Evolutionary conservation across 116 monocot species (phyloP), one percentile per base, ranked within the genome.

Genomic region (Posidonia oceanica): DNA sequence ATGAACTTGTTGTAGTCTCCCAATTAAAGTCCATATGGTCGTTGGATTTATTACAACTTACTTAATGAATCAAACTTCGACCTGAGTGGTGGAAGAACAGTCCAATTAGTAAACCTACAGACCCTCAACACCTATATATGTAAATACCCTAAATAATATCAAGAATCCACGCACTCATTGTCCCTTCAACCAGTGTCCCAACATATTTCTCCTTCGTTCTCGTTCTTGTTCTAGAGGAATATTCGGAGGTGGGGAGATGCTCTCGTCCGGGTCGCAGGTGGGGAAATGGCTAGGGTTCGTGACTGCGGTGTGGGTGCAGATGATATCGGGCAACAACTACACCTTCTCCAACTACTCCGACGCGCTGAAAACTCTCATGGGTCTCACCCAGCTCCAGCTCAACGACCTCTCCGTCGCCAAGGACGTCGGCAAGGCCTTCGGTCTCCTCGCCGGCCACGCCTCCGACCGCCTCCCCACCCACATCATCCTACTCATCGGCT

Each of bases 301-400:
- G 65, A 87, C 91, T 69, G 95, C 95, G 65, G 88, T 96, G 51
- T 96, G 95, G 95, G 95, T 96, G 22, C 95, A 96, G 79, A 83
- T 84, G 71, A 87, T 96, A 74, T 96, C 95, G 29, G 95, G 95
- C 38, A 96, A 96, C 85, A 96, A 96, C 84, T 96, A 96, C 83
- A 88, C 95, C 63, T 91, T 96, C 81, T 88, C 95, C 29, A 96
- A 96, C 81, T 96, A 96, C 84, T 91, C 95, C 37, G 83, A 84
- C 71, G 82, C 88, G 15, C 63, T 96, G 58, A 96, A 96, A 70
- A 67, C 72, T 15, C 86, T 96, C 16, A 91, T 96, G 95, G 83
- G 83, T 7, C 76, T 96, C 5, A 88, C 83, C 5, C 95, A 96
- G 71, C 69, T 87, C 8, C 58, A 91, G 65, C 83, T 96, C 73